Conservation (phyloP, 345 rosid genomes). For the Balakata baccata region DNA sequence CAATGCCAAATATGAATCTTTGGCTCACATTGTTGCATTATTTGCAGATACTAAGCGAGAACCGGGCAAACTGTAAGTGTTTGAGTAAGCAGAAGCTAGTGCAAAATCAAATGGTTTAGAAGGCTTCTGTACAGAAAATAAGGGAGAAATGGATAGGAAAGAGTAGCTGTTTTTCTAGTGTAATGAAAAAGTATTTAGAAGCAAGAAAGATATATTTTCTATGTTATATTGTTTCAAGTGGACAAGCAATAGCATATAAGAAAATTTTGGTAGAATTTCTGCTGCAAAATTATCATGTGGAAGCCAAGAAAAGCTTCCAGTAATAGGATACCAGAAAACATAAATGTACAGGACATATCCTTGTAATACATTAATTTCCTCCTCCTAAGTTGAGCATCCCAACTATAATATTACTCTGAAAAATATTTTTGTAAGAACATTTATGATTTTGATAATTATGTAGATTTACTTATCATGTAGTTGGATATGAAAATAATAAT, state of each 20-base stretch:
- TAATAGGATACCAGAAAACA: constrained; percentile 5
- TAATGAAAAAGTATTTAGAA: neutral
- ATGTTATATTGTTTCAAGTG: neutral
- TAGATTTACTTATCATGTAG: too few relatives aligned
- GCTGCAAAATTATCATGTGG: constrained; percentile 15
- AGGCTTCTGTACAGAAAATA: too few relatives aligned
- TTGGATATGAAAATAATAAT: too few relatives aligned
- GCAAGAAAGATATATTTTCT: neutral
- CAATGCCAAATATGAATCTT: neutral
- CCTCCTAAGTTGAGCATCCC: neutral
- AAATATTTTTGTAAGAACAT: too few relatives aligned
- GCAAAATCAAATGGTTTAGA: constrained; percentile 33
- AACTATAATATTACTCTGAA: too few relatives aligned
- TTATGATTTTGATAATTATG: too few relatives aligned
- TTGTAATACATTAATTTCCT: constrained; percentile 5
- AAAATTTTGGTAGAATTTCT: constrained; percentile 16
- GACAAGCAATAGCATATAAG: too few relatives aligned
- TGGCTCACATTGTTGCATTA: neutral
- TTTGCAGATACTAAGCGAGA: constrained; percentile 55
- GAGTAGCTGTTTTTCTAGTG: constrained; percentile 11
- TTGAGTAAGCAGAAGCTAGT: constrained; percentile 34
- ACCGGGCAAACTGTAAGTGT: constrained; percentile 62
- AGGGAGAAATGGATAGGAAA: too few relatives aligned
- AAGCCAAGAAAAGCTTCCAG: constrained; percentile 21
- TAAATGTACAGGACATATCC: constrained; percentile 26